Evolutionary conservation across 495 filamentous ascomycete genomes (phyloP).

Genomic region (Cudoniella acicularis): DNA sequence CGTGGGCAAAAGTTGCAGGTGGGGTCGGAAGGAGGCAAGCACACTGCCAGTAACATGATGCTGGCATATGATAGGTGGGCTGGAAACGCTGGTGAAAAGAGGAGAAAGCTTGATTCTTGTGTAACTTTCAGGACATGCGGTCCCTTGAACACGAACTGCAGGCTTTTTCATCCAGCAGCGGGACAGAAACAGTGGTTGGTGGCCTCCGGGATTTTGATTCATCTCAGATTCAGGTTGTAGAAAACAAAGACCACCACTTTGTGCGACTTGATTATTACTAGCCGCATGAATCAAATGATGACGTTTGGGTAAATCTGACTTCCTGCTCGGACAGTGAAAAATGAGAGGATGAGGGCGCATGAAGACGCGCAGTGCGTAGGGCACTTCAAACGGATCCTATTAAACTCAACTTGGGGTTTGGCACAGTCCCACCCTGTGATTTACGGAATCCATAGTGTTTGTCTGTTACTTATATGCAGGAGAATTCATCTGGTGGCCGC

Average conservation of each 20-base stretch:
- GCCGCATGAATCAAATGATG: background rate
- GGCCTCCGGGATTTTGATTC: too few species aligned
- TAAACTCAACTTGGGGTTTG: background rate
- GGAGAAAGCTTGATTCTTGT: background rate
- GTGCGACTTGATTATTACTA: background rate
- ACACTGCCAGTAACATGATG: too few species aligned
- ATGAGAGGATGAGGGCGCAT: background rate
- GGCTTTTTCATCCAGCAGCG: too few species aligned
- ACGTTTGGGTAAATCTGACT: background rate
- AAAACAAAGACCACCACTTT: too few species aligned
- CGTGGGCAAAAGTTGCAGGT: background rate
- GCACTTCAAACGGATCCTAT: background rate
- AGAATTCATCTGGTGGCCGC: background rate
- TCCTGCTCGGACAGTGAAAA: background rate
- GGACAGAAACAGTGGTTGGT: too few species aligned
- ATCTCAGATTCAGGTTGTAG: too few species aligned
- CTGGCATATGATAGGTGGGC: too few species aligned
- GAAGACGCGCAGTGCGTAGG: background rate
- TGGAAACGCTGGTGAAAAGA: background rate
- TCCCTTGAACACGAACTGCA: too few species aligned
- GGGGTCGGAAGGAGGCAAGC: background rate
- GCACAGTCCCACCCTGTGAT: background rate
- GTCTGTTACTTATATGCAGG: background rate
- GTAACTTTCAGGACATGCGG: too few species aligned
- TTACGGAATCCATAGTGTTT: background rate